Evolutionary conservation across 1,284 basidiomycete species (phyloP), one percentile per base, ranked within the genome.

Genomic region (Leccinum solheimii): DNA sequence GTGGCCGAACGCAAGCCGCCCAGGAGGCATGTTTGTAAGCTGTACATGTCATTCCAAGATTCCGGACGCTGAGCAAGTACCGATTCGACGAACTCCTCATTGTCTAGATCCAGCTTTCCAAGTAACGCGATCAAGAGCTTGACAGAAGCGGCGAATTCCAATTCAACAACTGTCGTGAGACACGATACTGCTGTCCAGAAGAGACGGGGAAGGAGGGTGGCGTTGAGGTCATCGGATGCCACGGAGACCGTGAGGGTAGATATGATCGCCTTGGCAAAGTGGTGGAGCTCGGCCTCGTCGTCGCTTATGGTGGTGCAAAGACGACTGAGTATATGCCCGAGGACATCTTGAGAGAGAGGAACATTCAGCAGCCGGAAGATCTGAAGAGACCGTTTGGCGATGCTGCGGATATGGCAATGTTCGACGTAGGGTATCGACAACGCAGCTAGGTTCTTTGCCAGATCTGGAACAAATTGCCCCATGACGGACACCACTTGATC

Each of bases 161-260:
- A 77, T 73, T 97, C 93, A 53, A 91, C 88, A 0, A 90, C 89
- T 0, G 94, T 96, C 21, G 86, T 88, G 30, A 97, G 81, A 67
- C 91, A 93, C 1, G 93, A 94, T 50, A 86, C 83, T 2, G 89
- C 83, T 68, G 88, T 90, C 95, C 95, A 97, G 76, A 94, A 97
- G 50, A 95, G 80, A 69, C 94, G 92, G 0, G 94, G 92, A 32
- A 94, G 79, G 30, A 91, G 80, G 3, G 83, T 77, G 30, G 81
- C 79, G 62, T 90, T 83, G 11, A 87, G 76, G 50, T 87, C 83
- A 19, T 83, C 77, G 7, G 82, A 80, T 38, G 82, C 81, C 11
- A 87, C 86, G 59, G 95, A 81, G 9, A 87, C 80, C 16, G 84
- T 86, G 57, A 98, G 81, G 0, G 94, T 96, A 45, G 86, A 80